Evolutionary conservation across 192 early-diverging fungal species (phyloP).

Genomic region (Backusella westeae): DNA sequence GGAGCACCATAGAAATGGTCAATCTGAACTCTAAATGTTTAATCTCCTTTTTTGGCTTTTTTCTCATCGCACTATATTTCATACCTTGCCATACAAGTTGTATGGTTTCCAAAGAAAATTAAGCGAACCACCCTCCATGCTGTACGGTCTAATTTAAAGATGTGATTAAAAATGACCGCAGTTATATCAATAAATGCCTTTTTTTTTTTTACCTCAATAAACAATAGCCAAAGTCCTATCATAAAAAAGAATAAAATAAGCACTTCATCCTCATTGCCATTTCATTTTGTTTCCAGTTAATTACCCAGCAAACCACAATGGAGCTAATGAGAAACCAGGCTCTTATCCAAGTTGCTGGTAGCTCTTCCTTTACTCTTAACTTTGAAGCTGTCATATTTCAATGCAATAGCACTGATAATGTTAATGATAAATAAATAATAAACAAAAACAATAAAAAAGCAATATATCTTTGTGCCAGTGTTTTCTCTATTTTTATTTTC

Average conservation of each 20-base stretch:
- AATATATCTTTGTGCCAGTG: background rate
- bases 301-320: constrained; percentile 32
- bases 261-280: background rate
- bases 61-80: background rate
- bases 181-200: background rate
- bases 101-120: constrained; percentile 34
- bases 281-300: background rate
- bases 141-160: constrained; percentile 17
- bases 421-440: background rate
- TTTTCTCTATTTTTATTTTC: background rate
- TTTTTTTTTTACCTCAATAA: constrained; percentile 21
- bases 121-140: constrained; percentile 30
- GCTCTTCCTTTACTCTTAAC: background rate
- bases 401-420: background rate
- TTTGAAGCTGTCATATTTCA: background rate
- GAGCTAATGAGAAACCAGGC: constrained; percentile 24
- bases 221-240: constrained; percentile 35
- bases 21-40: constrained; percentile 12
- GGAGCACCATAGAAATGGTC: constrained; percentile 34
- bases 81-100: constrained; percentile 35
- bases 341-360: constrained; percentile 21
- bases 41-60: background rate
- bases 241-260: background rate
- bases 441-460: background rate
- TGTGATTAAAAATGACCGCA: background rate